Evolutionary conservation across 768 basidiomycete species (phyloP), one percentile per base, ranked within the genome.

Genomic region (Ramaria sp.): DNA sequence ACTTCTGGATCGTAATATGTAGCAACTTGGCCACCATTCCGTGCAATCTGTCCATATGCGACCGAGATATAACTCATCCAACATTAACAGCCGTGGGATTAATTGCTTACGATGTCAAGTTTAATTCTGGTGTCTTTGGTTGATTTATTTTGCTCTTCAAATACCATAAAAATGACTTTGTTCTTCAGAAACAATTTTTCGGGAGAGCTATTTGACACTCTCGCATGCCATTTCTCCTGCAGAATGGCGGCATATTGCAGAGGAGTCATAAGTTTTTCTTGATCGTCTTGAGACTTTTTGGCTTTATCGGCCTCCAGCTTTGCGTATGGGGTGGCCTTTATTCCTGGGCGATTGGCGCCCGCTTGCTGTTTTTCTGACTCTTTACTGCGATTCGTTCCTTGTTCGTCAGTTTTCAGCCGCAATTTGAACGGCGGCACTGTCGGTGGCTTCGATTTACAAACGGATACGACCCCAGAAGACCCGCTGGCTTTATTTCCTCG

Each of bases 71-170:
- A 17, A 31, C 9, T 45, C n/a, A 24, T 19, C 27, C 27, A 27
- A 27, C 27, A 37, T 43, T 13, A 43, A 13, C 3, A 43, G n/a
- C 17, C 20, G 54, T 42, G 51, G 51, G n/a, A 31, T 1, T 37
- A 15, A n/a, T 37, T n/a, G 72, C 82, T 63, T 70, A 86, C 85
- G 38, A 80, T 66, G 13, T 80, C 73, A 82, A 87, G 84, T 59
- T 78, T 74, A 15, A 72, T 72, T 46, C 75, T 75, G 3, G 83
- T 86, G 46, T 64, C 64, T 38, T 72, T 69, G 24, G 76, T 71
- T 1, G 83, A 82, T 56, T 71, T 74, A 24, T 65, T 71, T 72
- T 76, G 73, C 66, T 88, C 85, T 6, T 75, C 79, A 30, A 81
- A 81, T 37, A 71, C 68, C 62, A 82, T 85, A 63, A 79, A 81